Base-by-base conservation (phyloP, 768 basidiomycete species). In the Ramaria sp. region DNA sequence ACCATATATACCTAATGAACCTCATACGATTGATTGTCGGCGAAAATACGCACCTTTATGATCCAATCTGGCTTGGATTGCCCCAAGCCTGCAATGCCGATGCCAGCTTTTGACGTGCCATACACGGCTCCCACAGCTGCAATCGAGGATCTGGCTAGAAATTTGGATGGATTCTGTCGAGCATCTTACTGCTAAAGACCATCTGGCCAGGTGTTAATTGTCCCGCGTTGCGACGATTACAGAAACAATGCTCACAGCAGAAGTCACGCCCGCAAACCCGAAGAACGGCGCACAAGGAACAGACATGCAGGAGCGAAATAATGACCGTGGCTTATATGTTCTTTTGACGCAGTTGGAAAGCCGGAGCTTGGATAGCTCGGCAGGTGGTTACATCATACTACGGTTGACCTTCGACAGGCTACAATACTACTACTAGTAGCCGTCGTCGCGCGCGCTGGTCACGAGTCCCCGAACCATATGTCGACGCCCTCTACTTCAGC, bases 231-330 rank as follows among this genome's bases (percentile, higher is more conserved):
- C 38, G 27, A 51, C 24, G 4, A 22, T 27, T 27, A 27, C 27
- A 43, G 3, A 41, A 15, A 27, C 1, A 67, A 17, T 1, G 67
- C 88, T 72, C 64, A 96, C 95, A 51, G 95, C 83, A 24, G 86
- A 79, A n/a, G 92, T 88, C 31, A 98, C 95, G 51, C 95, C 95
- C 50, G 88, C 94, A 69, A 99, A 94, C 27, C 94, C 95, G 69
- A 98, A 96, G 83, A 98, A 98, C 52, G 92, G 90, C 51, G 94
- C 94, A 68, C 89, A 97, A 31, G 93, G 90, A 51, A 79, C 67
- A 34, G 68, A 65, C 68, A 70, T 70, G n/a, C n/a, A n/a, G n/a
- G n/a, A n/a, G n/a, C n/a, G n/a, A n/a, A n/a, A n/a, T n/a, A n/a
- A n/a, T n/a, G n/a, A n/a, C n/a, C n/a, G n/a, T n/a, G n/a, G n/a